Evolutionary conservation across 805 yeast genomes (phyloP).

Genomic region (Candida adriatica): DNA sequence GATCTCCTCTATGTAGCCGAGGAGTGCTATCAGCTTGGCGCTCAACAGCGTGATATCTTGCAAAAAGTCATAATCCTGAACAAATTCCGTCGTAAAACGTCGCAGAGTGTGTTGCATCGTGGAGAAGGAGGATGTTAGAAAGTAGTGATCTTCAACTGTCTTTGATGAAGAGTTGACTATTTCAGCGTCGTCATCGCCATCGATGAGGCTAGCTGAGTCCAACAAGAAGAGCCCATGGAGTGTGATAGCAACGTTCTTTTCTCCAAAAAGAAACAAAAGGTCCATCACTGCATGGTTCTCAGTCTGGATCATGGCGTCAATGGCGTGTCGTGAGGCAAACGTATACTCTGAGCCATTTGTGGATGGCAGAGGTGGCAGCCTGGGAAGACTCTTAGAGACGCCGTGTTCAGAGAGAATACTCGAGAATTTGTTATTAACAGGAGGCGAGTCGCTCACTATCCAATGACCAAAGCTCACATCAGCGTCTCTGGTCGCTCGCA

Average conservation of each 20-base stretch:
- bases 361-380: slow-evolving; percentile 25
- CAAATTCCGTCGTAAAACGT: slow-evolving; percentile 10
- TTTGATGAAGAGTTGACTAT: slow-evolving; percentile 10
- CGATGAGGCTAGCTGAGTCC: slow-evolving; percentile 16
- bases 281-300: slow-evolving; percentile 18
- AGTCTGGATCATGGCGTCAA: slow-evolving; percentile 24
- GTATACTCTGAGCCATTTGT: slow-evolving; percentile 8
- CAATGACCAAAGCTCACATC: slow-evolving; percentile 13
- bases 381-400: slow-evolving; percentile 30
- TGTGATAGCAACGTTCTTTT: slow-evolving; percentile 21
- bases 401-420: slow-evolving; percentile 25
- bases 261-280: slow-evolving; percentile 22
- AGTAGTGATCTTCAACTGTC: slow-evolving; percentile 11
- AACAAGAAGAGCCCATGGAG: slow-evolving; percentile 29
- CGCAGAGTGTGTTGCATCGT: slow-evolving; percentile 18
- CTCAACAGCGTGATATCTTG: slow-evolving; percentile 12
- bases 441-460: slow-evolving; percentile 5
- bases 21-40: slow-evolving; percentile 20
- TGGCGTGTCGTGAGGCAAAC: slow-evolving; percentile 22
- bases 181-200: slow-evolving; percentile 12
- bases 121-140: slow-evolving; percentile 16
- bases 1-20: slow-evolving; percentile 29
- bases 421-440: slow-evolving; percentile 9
- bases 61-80: slow-evolving; percentile 7
- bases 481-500: slow-evolving; percentile 6